Evolutionary conservation across 1,284 basidiomycete species (phyloP).

Genomic region (Boletus austroedulis): DNA sequence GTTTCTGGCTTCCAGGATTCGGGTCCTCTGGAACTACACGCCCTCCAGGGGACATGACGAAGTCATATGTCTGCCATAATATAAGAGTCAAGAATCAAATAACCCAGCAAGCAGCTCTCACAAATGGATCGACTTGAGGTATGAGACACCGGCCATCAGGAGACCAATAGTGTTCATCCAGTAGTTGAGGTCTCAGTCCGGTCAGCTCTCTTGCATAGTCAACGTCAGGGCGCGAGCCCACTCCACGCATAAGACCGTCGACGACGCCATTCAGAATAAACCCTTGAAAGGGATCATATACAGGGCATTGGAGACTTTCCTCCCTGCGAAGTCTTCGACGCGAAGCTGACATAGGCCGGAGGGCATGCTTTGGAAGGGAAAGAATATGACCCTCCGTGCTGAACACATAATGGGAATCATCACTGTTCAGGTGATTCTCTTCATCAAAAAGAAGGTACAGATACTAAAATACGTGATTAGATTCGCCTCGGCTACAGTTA

Average conservation of each 20-base stretch:
- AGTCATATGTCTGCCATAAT: slow-evolving; percentile 64
- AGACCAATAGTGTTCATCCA: slow-evolving; percentile 59
- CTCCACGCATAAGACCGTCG: slow-evolving; percentile 56
- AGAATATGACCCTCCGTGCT: slow-evolving; percentile 95
- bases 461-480: slow-evolving; percentile 53
- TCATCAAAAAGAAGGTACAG: slow-evolving; percentile 91
- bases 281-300: slow-evolving; percentile 50
- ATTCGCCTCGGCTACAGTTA: background rate
- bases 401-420: slow-evolving; percentile 82
- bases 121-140: slow-evolving; percentile 69
- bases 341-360: slow-evolving; percentile 54
- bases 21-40: slow-evolving; percentile 60
- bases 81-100: slow-evolving; percentile 7
- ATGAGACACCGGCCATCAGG: slow-evolving; percentile 69
- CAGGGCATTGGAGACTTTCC: slow-evolving; percentile 72
- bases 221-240: slow-evolving; percentile 67
- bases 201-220: slow-evolving; percentile 77
- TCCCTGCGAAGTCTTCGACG: slow-evolving; percentile 61
- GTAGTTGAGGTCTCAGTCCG: slow-evolving; percentile 47
- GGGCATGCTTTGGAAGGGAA: slow-evolving; percentile 52
- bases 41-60: slow-evolving; percentile 64
- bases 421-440: slow-evolving; percentile 67
- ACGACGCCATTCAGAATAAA: slow-evolving; percentile 35
- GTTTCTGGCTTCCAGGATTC: slow-evolving; percentile 64
- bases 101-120: slow-evolving; percentile 39